Evolutionary conservation across 2,329 filamentous ascomycete genomes (phyloP), one percentile per base, ranked within the genome.

Genomic region (Fusarium kyushuense): DNA sequence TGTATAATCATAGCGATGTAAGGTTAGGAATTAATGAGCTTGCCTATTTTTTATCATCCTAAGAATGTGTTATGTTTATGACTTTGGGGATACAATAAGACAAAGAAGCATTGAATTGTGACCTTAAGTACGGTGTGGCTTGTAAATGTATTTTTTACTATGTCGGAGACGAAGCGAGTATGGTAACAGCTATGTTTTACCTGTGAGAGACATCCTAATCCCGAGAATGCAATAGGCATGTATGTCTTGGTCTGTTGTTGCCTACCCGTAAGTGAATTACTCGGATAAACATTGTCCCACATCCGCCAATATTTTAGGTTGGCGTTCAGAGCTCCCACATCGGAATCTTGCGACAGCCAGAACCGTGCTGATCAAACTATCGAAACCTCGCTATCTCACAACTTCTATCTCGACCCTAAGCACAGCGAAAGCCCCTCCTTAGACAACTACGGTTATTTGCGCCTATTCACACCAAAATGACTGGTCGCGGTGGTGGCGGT

Each of bases 401-500:
- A 45, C 27, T 51, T 49, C 32, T 13, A 49, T 36, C 29, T 29
- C 41, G 27, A 55, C 16, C 46, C 33, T 38, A 8, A 54, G 38
- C 41, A 52, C 46, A 46, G 54, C 48, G 43, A 65, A 38, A 36
- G 40, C 40, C 25, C 17, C 14, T n/a, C 13, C 25, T 17, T 6
- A 11, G 35, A 53, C 10, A 48, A 16, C 13, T 12, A 32, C 36
- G 25, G 54, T 12, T 38, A n/a, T 55, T 67, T 57, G 61, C 65
- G 54, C 48, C 51, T 27, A 32, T 27, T 8, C 4, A 41, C 59
- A 54, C 51, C 58, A 74, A 48, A 52, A 89, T 89, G 86, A 86
- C 85, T 72, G 87, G 87, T 76, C 85, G 87, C 75, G 85, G 84
- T 74, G 86, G 85, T 76, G 86, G 84, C 76, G 84, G 86, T 76